Evolutionary conservation across 2,329 filamentous ascomycete genomes (phyloP).

Genomic region (Sordariomycetes sp.): DNA sequence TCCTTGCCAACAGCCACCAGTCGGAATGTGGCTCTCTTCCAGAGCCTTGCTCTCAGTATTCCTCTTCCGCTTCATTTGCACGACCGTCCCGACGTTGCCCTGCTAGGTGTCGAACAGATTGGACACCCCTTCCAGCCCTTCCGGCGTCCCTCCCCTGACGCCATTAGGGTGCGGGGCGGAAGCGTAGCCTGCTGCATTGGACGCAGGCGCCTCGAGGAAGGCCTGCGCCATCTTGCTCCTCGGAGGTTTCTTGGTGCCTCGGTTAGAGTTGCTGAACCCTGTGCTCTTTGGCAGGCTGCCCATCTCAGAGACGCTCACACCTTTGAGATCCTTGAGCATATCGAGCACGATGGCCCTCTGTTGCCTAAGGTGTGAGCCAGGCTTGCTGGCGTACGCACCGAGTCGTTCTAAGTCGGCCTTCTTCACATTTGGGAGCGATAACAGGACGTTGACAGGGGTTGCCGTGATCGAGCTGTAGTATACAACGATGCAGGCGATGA

Average conservation of each 20-base stretch:
- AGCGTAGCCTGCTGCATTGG: conserved; percentile 10
- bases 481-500: conserved; percentile 79
- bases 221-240: conserved; percentile 56
- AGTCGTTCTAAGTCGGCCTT: conserved; percentile 57
- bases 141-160: conserved; percentile 30
- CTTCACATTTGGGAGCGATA: conserved; percentile 70
- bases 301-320: conserved; percentile 87
- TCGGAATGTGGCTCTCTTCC: too few species aligned
- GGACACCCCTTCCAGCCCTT: conserved; percentile 45
- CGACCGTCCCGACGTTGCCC: neutral
- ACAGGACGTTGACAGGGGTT: conserved; percentile 67
- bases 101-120: conserved; percentile 34
- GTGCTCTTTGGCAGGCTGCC: conserved; percentile 63
- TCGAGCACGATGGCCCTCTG: conserved; percentile 78
- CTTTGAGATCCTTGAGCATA: conserved; percentile 75
- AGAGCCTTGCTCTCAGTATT: neutral
- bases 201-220: conserved; percentile 36
- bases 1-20: neutral
- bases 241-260: conserved; percentile 30
- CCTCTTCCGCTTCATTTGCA: neutral
- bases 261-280: conserved; percentile 19
- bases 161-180: conserved; percentile 1
- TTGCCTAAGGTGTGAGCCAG: conserved; percentile 55
- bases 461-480: conserved; percentile 61
- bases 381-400: conserved; percentile 49